Base-by-base conservation (phyloP, 177 flowering plant species). In the Telopea speciosissima region DNA sequence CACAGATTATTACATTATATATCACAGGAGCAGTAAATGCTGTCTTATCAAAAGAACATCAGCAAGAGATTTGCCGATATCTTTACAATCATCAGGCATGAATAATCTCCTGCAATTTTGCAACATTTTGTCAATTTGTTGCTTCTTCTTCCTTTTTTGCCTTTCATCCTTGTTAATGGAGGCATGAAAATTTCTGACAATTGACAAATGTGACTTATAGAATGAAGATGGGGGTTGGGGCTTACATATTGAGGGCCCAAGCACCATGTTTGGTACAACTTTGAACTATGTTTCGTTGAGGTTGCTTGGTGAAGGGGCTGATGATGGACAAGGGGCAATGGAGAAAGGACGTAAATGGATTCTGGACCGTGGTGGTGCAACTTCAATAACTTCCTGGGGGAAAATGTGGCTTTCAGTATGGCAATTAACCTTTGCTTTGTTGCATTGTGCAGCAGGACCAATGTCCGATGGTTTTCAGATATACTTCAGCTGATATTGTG, bases 321-420 rank as follows among this genome's bases (percentile, higher is more conserved):
- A 87, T 74, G 88, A 76, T 77, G 90, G 90, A 42, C 67, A 83
- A 65, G 90, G 90, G 21, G 83, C 86, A n/a, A 82, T 89, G 81
- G 86, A 79, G 81, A 85, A 74, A 63, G 90, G 84, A 13, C 79
- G 85, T 14, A 71, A 78, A 28, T 87, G 93, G 93, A 87, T 89
- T 71, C 74, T 85, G 69, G 82, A 78, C 58, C 90, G 80, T 82
- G 93, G 93, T 59, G 77, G 89, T 77, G 93, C 86, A 14, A 85
- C 89, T 54, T 65, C 70, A 13, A 81, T 89, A 31, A 80, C 88
- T 23, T 89, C 93, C 19, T 89, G 93, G 93, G 93, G 93, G 36
- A 89, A 89, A 78, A 83, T 85, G 83, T 87, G 89, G 89, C 93
- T 89, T 74, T 83, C 91, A 67, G 93, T 86, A 62, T 5, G 28